Evolutionary conservation across 1,284 basidiomycete genomes (phyloP).

Genomic region (Thecaphora thlaspeos): DNA sequence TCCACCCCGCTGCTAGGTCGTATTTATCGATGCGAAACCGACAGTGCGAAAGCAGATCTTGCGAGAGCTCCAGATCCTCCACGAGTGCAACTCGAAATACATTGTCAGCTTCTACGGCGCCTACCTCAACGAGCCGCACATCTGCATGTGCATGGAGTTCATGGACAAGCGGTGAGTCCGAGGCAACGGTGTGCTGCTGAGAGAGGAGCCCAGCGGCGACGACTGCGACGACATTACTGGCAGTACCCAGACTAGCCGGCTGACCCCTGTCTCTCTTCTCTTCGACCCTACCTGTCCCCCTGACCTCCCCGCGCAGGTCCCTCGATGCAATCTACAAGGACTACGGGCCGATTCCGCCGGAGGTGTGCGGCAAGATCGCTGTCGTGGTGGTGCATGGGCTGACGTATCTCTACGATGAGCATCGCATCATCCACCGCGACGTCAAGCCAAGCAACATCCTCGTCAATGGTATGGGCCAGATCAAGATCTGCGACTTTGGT

Average conservation of each 20-base stretch:
- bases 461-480: slow-evolving; percentile 85
- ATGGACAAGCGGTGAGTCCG: slow-evolving; percentile 72
- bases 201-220: too few relatives aligned
- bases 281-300: background rate
- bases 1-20: slow-evolving; percentile 67
- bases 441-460: slow-evolving; percentile 99
- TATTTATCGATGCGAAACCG: slow-evolving; percentile 95
- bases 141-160: slow-evolving; percentile 97
- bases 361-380: slow-evolving; percentile 86
- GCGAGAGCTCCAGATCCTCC: slow-evolving; percentile 96
- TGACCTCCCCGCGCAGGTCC: slow-evolving; percentile 57
- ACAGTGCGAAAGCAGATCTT: slow-evolving; percentile 97
- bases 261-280: background rate
- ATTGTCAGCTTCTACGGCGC: slow-evolving; percentile 97
- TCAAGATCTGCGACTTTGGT: slow-evolving; percentile 99
- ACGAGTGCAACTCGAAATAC: slow-evolving; percentile 87
- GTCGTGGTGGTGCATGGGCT: slow-evolving; percentile 88
- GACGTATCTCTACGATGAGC: slow-evolving; percentile 96
- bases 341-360: slow-evolving; percentile 83
- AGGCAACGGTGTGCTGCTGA: too few relatives aligned
- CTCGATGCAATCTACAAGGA: slow-evolving; percentile 89
- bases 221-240: too few relatives aligned
- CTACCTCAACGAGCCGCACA: slow-evolving; percentile 91
- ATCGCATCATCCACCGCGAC: slow-evolving; percentile 98
- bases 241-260: too few relatives aligned